Evolutionary conservation across 1,284 basidiomycete species (phyloP), one percentile per base, ranked within the genome.

Genomic region (Singerocomus rubriflavus): DNA sequence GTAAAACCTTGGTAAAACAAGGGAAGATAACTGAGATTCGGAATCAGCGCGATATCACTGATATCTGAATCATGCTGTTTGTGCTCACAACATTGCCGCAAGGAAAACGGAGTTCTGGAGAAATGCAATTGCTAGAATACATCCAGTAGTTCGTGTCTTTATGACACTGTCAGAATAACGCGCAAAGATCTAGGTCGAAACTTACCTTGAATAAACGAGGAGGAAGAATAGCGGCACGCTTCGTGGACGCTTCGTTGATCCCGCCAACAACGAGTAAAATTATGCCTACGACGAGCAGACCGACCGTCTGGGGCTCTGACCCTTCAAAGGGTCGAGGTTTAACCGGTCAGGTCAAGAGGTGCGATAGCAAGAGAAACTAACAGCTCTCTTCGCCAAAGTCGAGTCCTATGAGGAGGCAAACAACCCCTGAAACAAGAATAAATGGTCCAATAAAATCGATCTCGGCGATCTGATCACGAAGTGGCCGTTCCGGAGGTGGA

Each of bases 361-460:
- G 31, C 9, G 21, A 13, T 25, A 6, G 8, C 30, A 45, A 31
- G 6, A 2, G 9, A 53, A 17, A 66, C 80, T 61, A 56, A 86
- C 87, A 90, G 52, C 70, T 73, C 0, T 74, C 79, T 65, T 90
- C 82, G 58, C 87, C 81, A 56, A 78, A 81, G 67, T 87, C 87
- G 67, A 97, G 93, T 0, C 93, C 93, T 11, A 96, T 73, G 14
- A 97, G 77, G 14, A 97, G 65, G 47, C 85, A 82, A 6, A 92
- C 76, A 14, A 91, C 80, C 0, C 88, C 88, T 1, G 69, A 71
- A 46, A 95, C 80, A 48, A 97, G 75, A 31, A 92, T 74, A 30
- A 77, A 47, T 2, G 92, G 75, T 1, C 91, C 92, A 34, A 85
- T 35, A 56, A 90, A 89, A 67, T 94, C 92, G 57, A 94, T 91